A percentile compares a stretch with the other conserved stretches of the same genome.
Conservation (phyloP, 371 early-diverging fungal species). For the Zychaea mexicana region DNA sequence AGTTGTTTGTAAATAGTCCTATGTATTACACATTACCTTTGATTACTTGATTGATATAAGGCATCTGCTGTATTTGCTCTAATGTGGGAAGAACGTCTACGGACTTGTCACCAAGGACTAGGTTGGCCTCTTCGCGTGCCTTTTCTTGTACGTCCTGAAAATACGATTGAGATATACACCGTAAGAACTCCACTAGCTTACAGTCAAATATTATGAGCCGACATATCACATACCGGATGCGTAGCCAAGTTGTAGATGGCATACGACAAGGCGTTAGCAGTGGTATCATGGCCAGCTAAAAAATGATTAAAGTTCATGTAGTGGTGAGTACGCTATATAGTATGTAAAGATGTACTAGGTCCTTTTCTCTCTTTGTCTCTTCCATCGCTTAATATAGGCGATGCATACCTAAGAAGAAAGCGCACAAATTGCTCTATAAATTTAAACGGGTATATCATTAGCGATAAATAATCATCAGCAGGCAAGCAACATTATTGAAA, state of each 20-base stretch:
- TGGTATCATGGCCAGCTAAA: slow-evolving; percentile 55
- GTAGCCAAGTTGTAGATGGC: slow-evolving; percentile 31
- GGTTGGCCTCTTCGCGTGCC: slow-evolving; percentile 48
- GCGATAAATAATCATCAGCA: too few species aligned
- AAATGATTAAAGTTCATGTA: slow-evolving; percentile 7
- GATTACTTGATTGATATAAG: slow-evolving; percentile 41
- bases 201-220: too few species aligned
- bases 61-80: slow-evolving; percentile 42
- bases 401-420: slow-evolving; percentile 17
- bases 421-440: slow-evolving; percentile 22
- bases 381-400: neutral
- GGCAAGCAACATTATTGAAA: neutral
- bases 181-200: too few species aligned
- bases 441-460: too few species aligned
- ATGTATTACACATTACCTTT: slow-evolving; percentile 18
- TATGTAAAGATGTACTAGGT: neutral
- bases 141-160: slow-evolving; percentile 41
- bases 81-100: slow-evolving; percentile 40
- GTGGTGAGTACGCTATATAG: neutral
- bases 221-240: slow-evolving; percentile 1
- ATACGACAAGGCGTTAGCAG: slow-evolving; percentile 30
- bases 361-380: neutral
- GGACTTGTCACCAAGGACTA: slow-evolving; percentile 45
- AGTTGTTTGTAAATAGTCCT: neutral
- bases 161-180: too few species aligned